Percentiles rank a stretch among this genome's conserved stretches.
These are phyloP conservation scores for Teunomyces pallodes DNA, from an alignment of 805 yeast genomes.

Conservation along the genomic window DNA sequence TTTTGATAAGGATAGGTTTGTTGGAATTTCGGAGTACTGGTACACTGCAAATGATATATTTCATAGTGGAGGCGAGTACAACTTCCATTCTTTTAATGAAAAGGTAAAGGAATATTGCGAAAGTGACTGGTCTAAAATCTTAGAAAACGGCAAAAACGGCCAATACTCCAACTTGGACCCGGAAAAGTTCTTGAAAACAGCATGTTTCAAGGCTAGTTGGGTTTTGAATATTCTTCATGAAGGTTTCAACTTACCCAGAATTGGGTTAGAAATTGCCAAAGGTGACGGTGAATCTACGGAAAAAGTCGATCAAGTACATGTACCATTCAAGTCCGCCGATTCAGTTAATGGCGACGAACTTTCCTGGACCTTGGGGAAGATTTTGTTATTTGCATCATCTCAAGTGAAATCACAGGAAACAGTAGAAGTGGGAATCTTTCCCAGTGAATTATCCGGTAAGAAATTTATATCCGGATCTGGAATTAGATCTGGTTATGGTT, in stretches of 20 bases:
- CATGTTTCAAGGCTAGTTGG: constrained; percentile 97
- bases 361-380: constrained; percentile 94
- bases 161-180: constrained; percentile 57
- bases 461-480: constrained; percentile 33
- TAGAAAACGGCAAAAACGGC: constrained; percentile 52
- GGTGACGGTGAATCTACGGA: constrained; percentile 23
- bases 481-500: constrained; percentile 6
- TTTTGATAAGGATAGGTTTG: constrained; percentile 74
- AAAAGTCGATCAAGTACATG: constrained; percentile 32
- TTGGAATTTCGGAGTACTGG: constrained; percentile 97
- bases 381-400: constrained; percentile 77
- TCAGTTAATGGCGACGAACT: constrained; percentile 80
- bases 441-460: constrained; percentile 36
- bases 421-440: constrained; percentile 36
- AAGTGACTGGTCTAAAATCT: constrained; percentile 60
- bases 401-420: constrained; percentile 39
- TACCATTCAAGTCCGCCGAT: constrained; percentile 81
- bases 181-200: constrained; percentile 52
- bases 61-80: constrained; percentile 84
- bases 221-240: constrained; percentile 85
- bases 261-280: constrained; percentile 47
- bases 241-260: constrained; percentile 84
- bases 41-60: constrained; percentile 92
- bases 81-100: constrained; percentile 64
- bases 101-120: constrained; percentile 73